These are phyloP conservation scores for Backusella morwellensis DNA, from an alignment of 192 early-diverging fungal genomes.

Conservation along the genomic window DNA sequence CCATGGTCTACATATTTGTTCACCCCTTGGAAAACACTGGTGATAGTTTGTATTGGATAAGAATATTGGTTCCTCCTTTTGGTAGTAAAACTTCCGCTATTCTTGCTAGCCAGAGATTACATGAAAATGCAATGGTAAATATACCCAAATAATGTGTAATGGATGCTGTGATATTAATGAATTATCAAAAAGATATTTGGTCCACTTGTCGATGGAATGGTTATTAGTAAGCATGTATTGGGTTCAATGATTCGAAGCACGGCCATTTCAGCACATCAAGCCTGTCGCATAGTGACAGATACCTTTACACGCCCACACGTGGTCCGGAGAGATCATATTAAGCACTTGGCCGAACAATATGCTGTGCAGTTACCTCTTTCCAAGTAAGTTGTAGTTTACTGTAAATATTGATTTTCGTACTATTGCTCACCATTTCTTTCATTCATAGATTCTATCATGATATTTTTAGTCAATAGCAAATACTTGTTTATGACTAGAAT, in stretches of 20 bases:
- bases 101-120: slow-evolving; percentile 29
- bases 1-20: slow-evolving; percentile 60
- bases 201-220: slow-evolving; percentile 72
- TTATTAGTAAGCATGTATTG: slow-evolving; percentile 64
- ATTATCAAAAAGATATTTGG: slow-evolving; percentile 46
- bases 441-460: neutral
- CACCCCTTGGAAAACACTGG: slow-evolving; percentile 58
- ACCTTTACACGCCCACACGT: slow-evolving; percentile 55
- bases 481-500: neutral
- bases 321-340: slow-evolving; percentile 39
- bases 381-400: slow-evolving; percentile 27
- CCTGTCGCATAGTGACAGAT: slow-evolving; percentile 50
- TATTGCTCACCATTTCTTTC: neutral
- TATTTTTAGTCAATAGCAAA: neutral
- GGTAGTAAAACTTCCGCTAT: slow-evolving; percentile 16
- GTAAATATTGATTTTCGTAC: neutral
- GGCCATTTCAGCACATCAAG: slow-evolving; percentile 63
- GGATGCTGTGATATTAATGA: neutral
- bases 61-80: slow-evolving; percentile 45
- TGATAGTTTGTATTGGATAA: slow-evolving; percentile 66
- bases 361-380: slow-evolving; percentile 28
- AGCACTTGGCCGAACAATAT: slow-evolving; percentile 34
- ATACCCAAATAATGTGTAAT: too few relatives aligned
- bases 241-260: slow-evolving; percentile 71
- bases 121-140: slow-evolving; percentile 50